These are phyloP conservation scores for Ceratocystis diversiconidia DNA, from an alignment of 2,329 filamentous ascomycete species.

Conservation along the genomic window DNA sequence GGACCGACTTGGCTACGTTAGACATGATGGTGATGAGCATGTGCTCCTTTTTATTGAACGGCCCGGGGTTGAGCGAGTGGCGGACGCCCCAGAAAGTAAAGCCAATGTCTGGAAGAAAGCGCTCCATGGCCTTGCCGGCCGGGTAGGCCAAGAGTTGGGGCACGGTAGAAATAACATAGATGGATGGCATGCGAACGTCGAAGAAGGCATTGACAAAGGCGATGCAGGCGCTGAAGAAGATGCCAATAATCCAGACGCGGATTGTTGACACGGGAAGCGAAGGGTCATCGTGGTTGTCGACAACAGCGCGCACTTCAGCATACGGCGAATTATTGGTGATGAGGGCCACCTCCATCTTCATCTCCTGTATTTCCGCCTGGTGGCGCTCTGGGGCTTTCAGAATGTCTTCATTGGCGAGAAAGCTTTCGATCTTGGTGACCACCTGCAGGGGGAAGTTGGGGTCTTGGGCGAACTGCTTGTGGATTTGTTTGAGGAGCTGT, in stretches of 20 bases:
- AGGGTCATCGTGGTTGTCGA: slow-evolving; percentile 40
- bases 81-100: slow-evolving; percentile 28
- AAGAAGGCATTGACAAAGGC: slow-evolving; percentile 42
- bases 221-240: slow-evolving; percentile 32
- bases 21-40: slow-evolving; percentile 44
- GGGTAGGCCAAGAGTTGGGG: slow-evolving; percentile 40
- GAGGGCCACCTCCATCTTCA: slow-evolving; percentile 38
- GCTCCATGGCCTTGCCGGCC: slow-evolving; percentile 33
- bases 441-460: slow-evolving; percentile 28
- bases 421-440: slow-evolving; percentile 27
- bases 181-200: slow-evolving; percentile 37
- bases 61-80: slow-evolving; percentile 33
- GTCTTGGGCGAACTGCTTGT: slow-evolving; percentile 26
- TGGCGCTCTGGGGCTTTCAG: slow-evolving; percentile 30
- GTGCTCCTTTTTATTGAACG: slow-evolving; percentile 42
- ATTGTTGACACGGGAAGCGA: slow-evolving; percentile 36
- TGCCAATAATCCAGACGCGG: slow-evolving; percentile 37
- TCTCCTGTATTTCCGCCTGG: slow-evolving; percentile 32
- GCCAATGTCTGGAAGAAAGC: slow-evolving; percentile 31
- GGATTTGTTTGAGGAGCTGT: slow-evolving; percentile 26
- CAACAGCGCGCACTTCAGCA: slow-evolving; percentile 39
- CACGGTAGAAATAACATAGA: slow-evolving; percentile 37
- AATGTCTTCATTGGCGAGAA: slow-evolving; percentile 23
- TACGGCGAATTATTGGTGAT: slow-evolving; percentile 42
- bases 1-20: slow-evolving; percentile 33